phyloP scores from a whole-genome alignment of 208 protist genomes.

The Plasmodiophora brassicae region DNA sequence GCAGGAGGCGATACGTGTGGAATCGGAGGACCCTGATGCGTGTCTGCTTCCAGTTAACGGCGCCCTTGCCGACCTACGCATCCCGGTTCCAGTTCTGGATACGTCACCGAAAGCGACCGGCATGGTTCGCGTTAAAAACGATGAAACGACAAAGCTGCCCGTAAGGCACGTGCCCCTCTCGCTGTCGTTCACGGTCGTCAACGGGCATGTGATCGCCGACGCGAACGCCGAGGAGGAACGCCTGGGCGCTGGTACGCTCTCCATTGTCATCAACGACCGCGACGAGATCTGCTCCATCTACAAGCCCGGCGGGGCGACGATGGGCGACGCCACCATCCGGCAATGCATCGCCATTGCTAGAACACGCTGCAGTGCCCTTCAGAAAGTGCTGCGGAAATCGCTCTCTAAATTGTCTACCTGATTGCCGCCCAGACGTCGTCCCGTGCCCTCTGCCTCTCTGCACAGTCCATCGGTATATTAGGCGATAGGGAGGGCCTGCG shows the following conservation, averaged over 20 bases:
- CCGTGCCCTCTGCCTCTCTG: too few species aligned
- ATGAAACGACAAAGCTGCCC: neutral
- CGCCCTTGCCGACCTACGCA: neutral
- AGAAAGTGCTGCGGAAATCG: too few species aligned
- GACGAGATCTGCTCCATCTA: neutral
- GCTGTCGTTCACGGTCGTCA: neutral
- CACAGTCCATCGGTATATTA: too few species aligned
- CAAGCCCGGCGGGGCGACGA: neutral
- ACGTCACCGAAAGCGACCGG: neutral
- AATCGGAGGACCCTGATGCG: neutral
- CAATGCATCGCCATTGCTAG: too few species aligned
- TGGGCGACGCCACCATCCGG: too few species aligned
- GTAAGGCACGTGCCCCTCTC: neutral
- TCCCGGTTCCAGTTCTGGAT: neutral
- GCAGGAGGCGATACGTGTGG: neutral
- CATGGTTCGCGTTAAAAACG: neutral
- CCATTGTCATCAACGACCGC: neutral
- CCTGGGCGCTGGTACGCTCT: neutral
- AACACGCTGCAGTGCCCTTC: too few species aligned
- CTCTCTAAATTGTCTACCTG: too few species aligned
- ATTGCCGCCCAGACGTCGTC: too few species aligned
- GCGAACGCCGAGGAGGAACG: neutral
- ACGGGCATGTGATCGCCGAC: neutral
- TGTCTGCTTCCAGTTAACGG: neutral
- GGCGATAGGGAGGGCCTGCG: too few species aligned